A percentile compares a stretch with the other conserved stretches of the same genome.
Evolutionary conservation across 192 early-diverging fungal species (phyloP).

Genomic region (Mortierella alpina): DNA sequence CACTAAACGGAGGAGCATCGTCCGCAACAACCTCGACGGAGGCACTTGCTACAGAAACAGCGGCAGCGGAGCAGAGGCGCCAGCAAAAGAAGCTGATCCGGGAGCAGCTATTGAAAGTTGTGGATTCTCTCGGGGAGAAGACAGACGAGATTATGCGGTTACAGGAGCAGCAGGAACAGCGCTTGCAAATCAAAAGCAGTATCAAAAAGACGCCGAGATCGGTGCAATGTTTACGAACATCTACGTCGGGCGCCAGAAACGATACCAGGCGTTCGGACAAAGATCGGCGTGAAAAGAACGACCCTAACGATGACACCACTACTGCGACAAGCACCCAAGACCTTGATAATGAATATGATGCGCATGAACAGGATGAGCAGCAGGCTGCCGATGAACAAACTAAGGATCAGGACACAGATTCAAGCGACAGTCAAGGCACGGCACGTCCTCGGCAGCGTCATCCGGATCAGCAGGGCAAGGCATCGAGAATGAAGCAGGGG

Average conservation of each 20-base stretch:
- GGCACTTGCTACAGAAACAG: background rate
- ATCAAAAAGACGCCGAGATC: background rate
- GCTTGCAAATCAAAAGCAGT: conserved; percentile 4
- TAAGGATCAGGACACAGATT: background rate
- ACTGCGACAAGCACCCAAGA: too few relatives aligned
- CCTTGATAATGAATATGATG: too few relatives aligned
- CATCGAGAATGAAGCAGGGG: too few relatives aligned
- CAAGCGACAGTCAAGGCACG: background rate
- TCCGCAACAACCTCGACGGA: background rate
- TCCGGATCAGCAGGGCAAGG: background rate
- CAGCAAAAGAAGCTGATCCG: conserved; percentile 17
- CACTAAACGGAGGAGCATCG: background rate
- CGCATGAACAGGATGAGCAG: background rate
- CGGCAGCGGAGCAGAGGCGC: background rate
- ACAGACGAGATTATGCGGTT: conserved; percentile 24
- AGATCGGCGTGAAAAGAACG: too few relatives aligned
- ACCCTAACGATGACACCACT: too few relatives aligned
- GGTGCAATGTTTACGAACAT: too few relatives aligned
- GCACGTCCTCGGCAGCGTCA: background rate
- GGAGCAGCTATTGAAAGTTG: conserved; percentile 13
- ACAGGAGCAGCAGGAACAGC: conserved; percentile 16
- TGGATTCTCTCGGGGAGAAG: conserved; percentile 26
- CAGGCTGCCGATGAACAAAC: background rate
- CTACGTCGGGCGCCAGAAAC: too few relatives aligned
- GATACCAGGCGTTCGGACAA: too few relatives aligned